Base-by-base conservation (phyloP, 257 asterid species). In the Solanum okadae region DNA sequence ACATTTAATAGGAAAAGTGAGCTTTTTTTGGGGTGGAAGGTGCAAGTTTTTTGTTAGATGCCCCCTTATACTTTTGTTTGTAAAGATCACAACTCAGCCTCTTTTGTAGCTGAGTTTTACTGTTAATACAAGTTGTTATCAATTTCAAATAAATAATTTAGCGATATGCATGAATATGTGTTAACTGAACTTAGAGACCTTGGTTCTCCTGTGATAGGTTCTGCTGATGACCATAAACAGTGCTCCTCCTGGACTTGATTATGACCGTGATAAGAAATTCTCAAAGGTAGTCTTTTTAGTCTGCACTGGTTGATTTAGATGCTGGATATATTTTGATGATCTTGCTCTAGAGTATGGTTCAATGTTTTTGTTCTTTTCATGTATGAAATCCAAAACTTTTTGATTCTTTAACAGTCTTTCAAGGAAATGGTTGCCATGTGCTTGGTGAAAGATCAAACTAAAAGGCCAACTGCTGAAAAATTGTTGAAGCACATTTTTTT, bases 341-440 rank as follows among this genome's bases (percentile, higher is more conserved):
- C 10, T 81, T 81, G 68, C 70, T 81, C 40, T 44, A 81, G 35
- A 81, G 68, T 49, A 18, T 49, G 70, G 86, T 81, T 81, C 42
- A 81, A 49, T 31, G 42, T 37, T 81, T 46, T 22, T 81, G 85
- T 18, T 81, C 40, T 81, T 81, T 81, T 29, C 68, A 81, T 81
- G 40, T 81, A 29, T 49, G 67, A 81, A 46, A 46, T 81, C 18
- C 27, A 9, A 38, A 44, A 4, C 5, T 70, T 84, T 87, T 84
- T 85, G 86, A 89, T 25, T 49, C 86, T 63, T 68, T 86, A 90
- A 81, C 94, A 97, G 99, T 96, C 98, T 86, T 97, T 97, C 90
- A 97, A 95, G 93, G 99, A 97, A 91, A 93, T 97, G 99, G 99
- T 97, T 91, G 98, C 99, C 77, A 97, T 97, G 99, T 97, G 99